Conservation (phyloP, 805 yeast species). For the Wickerhamiella occidentalis region DNA sequence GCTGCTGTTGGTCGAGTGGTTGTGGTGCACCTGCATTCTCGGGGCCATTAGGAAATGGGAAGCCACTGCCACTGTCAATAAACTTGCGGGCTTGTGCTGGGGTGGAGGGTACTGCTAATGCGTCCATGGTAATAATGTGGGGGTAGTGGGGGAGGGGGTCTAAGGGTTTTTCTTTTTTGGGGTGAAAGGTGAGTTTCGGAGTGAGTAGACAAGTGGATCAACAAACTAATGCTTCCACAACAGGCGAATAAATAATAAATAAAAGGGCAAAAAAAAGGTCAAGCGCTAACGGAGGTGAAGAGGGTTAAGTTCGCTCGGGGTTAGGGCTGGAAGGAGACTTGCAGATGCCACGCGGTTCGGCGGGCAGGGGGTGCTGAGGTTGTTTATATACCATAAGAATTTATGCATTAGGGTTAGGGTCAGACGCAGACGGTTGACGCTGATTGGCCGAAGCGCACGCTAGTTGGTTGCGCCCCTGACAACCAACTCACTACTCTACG, state of each 20-base stretch:
- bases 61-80: constrained; percentile 26
- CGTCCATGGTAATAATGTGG: constrained; percentile 40
- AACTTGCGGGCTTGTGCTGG: constrained; percentile 67
- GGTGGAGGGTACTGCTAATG: constrained; percentile 62
- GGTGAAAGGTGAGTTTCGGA: neutral
- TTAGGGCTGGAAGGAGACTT: constrained; percentile 10
- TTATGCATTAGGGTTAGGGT: constrained; percentile 12
- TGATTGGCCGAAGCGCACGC: constrained; percentile 17
- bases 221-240: constrained; percentile 11
- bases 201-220: neutral
- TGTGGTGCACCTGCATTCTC: neutral
- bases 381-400: constrained; percentile 4
- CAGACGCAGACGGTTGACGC: neutral
- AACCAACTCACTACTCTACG: neutral
- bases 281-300: neutral
- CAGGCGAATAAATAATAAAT: constrained; percentile 10
- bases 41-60: constrained; percentile 6
- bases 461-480: neutral
- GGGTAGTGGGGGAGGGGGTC: neutral
- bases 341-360: constrained; percentile 1
- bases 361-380: constrained; percentile 5
- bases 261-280: neutral
- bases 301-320: neutral
- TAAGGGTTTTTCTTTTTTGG: neutral
- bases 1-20: constrained; percentile 3